Evolutionary conservation across 345 rosid species (phyloP).

Genomic region (Camelina neglecta): DNA sequence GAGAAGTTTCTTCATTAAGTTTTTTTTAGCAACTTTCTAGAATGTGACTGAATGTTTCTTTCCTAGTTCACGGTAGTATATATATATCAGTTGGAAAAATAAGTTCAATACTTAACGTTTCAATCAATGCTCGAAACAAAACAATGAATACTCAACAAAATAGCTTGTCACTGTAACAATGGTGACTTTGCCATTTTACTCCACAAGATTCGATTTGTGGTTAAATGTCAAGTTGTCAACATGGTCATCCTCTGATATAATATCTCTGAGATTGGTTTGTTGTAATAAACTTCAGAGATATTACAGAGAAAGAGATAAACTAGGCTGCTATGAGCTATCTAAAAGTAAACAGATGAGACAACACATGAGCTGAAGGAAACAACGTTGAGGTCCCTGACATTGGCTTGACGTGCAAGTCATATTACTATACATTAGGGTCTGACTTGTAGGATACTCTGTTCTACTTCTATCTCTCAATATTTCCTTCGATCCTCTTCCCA

Average conservation of each 20-base stretch:
- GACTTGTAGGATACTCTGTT: background rate
- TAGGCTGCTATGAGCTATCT: background rate
- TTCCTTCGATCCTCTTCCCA: too few species aligned
- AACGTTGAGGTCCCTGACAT: background rate
- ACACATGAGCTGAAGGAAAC: background rate
- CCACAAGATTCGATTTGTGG: background rate
- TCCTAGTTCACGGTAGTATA: background rate
- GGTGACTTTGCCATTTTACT: background rate
- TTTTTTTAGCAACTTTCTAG: background rate
- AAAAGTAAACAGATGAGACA: slow-evolving; percentile 7
- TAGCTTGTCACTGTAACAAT: background rate
- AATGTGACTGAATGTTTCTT: slow-evolving; percentile 14
- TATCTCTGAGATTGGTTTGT: background rate
- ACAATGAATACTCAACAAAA: background rate
- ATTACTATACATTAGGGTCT: background rate
- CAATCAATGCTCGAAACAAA: background rate
- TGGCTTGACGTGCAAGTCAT: background rate
- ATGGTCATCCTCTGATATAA: background rate
- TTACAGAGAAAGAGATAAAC: background rate
- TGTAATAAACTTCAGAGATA: background rate
- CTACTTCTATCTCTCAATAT: background rate
- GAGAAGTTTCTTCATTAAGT: background rate
- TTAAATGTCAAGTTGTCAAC: background rate
- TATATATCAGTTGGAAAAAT: background rate
- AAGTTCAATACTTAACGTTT: background rate